phyloP scores from a whole-genome alignment of 768 basidiomycete species.

The Suillus subaureus region DNA sequence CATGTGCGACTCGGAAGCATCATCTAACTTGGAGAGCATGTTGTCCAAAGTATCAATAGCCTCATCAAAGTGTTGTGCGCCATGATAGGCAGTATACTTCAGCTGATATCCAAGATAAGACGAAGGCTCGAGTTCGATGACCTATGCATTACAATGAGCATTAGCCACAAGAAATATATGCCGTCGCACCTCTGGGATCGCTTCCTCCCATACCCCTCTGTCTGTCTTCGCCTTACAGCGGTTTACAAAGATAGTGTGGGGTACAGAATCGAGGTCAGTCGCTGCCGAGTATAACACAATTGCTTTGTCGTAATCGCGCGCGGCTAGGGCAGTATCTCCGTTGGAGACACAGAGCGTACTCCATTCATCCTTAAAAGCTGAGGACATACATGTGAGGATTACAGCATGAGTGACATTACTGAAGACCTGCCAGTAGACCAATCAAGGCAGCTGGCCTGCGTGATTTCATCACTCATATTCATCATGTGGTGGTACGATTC shows the following conservation, averaged over 20 bases:
- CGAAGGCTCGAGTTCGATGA: not conserved
- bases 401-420: not conserved
- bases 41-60: not conserved
- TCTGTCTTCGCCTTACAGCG: not conserved
- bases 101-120: not conserved
- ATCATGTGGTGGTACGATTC: not conserved
- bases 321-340: not conserved
- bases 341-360: not conserved
- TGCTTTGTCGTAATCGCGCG: not conserved
- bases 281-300: not conserved
- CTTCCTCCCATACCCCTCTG: not conserved
- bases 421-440: not conserved
- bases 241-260: not conserved
- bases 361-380: not conserved
- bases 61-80: not conserved
- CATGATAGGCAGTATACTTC: not conserved
- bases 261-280: not conserved
- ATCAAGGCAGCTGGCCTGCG: not conserved
- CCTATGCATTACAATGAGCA: not conserved
- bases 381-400: not conserved
- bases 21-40: not conserved
- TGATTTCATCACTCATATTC: not conserved
- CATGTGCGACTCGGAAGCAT: not conserved
- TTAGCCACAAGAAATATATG: not conserved
- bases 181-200: not conserved